Percentiles rank a stretch among this genome's conserved stretches.
Conservation (phyloP, 2,329 filamentous ascomycete genomes). For the Coniochaeta hoffmannii region DNA sequence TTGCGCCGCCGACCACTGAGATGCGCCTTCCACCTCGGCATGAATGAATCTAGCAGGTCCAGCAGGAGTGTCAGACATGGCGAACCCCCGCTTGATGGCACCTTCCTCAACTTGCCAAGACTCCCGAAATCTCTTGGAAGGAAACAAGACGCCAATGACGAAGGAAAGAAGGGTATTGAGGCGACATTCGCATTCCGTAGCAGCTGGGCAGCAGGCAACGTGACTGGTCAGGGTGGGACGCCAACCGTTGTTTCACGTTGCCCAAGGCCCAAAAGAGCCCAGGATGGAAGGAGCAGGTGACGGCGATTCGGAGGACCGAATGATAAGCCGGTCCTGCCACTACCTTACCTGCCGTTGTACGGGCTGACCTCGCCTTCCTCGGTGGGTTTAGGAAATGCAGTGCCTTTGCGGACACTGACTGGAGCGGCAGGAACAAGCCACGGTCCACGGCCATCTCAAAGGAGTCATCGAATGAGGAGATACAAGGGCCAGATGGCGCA, state of each 20-base stretch:
- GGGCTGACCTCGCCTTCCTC: not conserved
- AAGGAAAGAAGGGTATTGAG: not conserved
- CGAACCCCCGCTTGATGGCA: constrained; percentile 2
- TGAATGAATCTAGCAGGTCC: not conserved
- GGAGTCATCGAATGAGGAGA: not conserved
- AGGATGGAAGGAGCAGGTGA: constrained; percentile 1
- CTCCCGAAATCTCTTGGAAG: not conserved
- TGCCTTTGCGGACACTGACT: not conserved
- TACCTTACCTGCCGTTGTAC: not conserved
- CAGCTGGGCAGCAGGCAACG: not conserved
- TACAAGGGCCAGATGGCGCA: not conserved
- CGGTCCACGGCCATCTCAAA: not conserved
- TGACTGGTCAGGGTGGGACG: not conserved
- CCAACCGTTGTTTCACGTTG: not conserved
- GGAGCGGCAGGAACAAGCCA: too few species aligned
- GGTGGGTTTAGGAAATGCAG: too few species aligned
- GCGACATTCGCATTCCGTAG: not conserved
- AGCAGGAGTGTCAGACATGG: not conserved
- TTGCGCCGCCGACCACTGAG: not conserved
- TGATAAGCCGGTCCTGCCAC: not conserved
- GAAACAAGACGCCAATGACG: not conserved
- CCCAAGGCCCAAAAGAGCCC: not conserved
- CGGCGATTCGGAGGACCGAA: not conserved
- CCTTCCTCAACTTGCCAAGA: constrained; percentile 1
- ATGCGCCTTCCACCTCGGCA: not conserved